Percentiles rank a stretch among this genome's conserved stretches.
Conservation (phyloP, 257 asterid species). For the Oldenlandia corymbosa region DNA sequence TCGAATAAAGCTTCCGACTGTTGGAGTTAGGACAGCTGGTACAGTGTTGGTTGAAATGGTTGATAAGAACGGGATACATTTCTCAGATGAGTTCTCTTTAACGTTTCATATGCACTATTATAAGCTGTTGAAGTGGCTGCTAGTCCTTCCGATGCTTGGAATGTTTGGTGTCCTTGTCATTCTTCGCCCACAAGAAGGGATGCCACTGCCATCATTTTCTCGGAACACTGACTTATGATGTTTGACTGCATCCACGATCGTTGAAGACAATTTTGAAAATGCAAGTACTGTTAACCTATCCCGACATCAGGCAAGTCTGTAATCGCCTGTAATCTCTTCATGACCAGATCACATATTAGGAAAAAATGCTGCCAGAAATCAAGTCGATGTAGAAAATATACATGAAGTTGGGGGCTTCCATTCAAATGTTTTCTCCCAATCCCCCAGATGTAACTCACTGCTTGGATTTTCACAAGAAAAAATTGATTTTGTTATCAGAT, state of each 20-base stretch:
- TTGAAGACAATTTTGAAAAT: constrained; percentile 9
- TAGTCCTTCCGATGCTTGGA: constrained; percentile 95
- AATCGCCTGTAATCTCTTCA: constrained; percentile 7
- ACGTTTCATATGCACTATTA: constrained; percentile 90
- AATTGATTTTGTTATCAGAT: no score
- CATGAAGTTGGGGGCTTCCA: constrained; percentile 1
- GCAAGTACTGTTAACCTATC: background rate
- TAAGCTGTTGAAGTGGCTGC: constrained; percentile 88
- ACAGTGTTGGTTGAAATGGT: constrained; percentile 94
- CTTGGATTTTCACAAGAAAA: no score
- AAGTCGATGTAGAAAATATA: background rate
- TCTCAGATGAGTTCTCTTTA: constrained; percentile 84
- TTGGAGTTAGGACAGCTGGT: constrained; percentile 81
- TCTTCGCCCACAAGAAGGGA: constrained; percentile 84
- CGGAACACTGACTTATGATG: constrained; percentile 78
- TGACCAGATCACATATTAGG: background rate
- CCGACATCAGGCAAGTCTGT: background rate
- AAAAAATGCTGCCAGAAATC: constrained; percentile 1
- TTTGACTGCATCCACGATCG: constrained; percentile 11
- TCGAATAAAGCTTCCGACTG: constrained; percentile 76
- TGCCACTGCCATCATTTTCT: constrained; percentile 96
- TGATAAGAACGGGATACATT: constrained; percentile 81
- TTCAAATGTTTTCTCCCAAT: no score
- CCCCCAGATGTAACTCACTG: background rate
- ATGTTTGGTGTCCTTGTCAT: constrained; percentile 88